Evolutionary conservation across 139 green algal genomes (phyloP), one percentile per base, ranked within the genome.

Genomic region (Picochlorum sp.): DNA sequence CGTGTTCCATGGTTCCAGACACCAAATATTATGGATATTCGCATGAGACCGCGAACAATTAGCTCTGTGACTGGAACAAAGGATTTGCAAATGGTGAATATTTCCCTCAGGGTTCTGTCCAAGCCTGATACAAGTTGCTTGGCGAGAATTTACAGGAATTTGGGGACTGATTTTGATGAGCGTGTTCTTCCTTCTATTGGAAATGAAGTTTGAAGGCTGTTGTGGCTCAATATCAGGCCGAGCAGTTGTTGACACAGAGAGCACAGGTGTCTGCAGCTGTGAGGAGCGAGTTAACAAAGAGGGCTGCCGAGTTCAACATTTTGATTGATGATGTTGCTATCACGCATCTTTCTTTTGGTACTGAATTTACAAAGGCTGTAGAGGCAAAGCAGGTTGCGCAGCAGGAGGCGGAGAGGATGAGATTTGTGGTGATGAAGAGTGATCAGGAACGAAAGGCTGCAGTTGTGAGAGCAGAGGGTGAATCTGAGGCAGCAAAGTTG

Each of bases 51-150:
- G 0, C 81, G 91, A 16, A 87, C 78, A 28, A 96, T 98, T 73
- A 92, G 71, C 71, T 98, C 94, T 3, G 88, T 98, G 6, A 98
- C 94, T 3, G 94, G 94, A 21, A 99, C 94, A 10, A 97, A 98
- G 71, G 92, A 98, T 73, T 80, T 98, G 49, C 93, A 98, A 80
- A 98, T 98, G 92, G 93, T 98, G 6, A 98, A 98, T 83, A 92
- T 98, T 83, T 94, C 84, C 14, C 76, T 98, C 47, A 79, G 93
- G 7, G 85, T 98, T 30, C 78, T 98, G 34, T 95, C 86, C 54
- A 97, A 94, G 79, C 94, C 94, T 2, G 76, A 92, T 18, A 75
- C 88, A 51, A 61, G 84, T 5, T 66, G 74, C 49, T 79, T 99
- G 23, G 57, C 94, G 0, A 67, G 63, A 16, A 98, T 98, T 52